A percentile compares a stretch with the other conserved stretches of the same genome.
These are phyloP conservation scores for Penicillium subrubescens DNA, from an alignment of 495 filamentous ascomycete genomes.

Conservation along the genomic window DNA sequence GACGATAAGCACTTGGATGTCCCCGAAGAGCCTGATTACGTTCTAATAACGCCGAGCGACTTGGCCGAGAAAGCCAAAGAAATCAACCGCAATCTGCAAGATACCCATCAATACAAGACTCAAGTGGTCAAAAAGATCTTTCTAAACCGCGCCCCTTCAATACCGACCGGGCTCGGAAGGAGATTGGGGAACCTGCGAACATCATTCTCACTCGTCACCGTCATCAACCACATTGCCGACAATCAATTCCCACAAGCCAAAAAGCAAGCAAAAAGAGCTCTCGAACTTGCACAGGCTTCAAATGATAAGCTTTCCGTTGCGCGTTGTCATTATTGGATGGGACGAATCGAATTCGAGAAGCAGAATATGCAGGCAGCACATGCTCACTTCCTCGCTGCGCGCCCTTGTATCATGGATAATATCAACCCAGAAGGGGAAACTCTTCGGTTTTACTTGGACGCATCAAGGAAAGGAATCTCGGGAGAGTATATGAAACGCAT, in stretches of 20 bases:
- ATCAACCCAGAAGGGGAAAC: constrained; percentile 1
- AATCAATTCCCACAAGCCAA: neutral
- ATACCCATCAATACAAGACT: neutral
- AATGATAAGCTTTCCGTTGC: neutral
- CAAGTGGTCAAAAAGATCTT: neutral
- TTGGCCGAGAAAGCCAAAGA: neutral
- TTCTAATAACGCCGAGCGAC: neutral
- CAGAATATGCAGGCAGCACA: constrained; percentile 4
- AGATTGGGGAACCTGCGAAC: neutral
- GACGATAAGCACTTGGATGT: neutral
- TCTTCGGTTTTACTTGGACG: constrained; percentile 7
- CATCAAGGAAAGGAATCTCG: neutral
- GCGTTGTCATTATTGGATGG: constrained; percentile 18
- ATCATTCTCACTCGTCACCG: neutral
- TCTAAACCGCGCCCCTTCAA: neutral
- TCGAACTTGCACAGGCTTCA: neutral
- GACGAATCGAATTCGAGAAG: constrained; percentile 12
- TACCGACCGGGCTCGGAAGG: neutral
- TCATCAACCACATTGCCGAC: neutral
- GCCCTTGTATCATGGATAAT: constrained; percentile 5
- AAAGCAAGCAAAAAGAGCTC: neutral
- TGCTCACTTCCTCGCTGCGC: constrained; percentile 7
- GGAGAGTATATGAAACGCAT: neutral
- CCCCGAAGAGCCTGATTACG: neutral
- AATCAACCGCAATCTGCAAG: neutral